Base-by-base conservation (phyloP, 257 asterid genomes). In the Nyctanthes arbortristis region DNA sequence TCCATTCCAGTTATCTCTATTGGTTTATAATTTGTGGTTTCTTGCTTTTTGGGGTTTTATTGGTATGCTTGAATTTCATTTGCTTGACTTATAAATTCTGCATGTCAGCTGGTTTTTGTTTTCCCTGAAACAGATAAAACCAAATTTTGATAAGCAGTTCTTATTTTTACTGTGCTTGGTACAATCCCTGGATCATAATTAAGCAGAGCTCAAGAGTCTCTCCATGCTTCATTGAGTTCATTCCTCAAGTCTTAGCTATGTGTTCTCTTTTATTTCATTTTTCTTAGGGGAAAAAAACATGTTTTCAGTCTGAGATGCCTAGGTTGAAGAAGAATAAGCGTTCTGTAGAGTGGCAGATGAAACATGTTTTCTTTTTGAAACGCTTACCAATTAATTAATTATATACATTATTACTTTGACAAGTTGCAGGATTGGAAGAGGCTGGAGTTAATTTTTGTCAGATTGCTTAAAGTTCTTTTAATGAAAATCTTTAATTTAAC, bases 21-120 rank as follows among this genome's bases (percentile, higher is more conserved):
- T 34, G 29, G 3, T 55, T 34, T 52, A 34, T 35, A 25, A 20
- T n/a, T 59, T 52, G 25, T 40, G 32, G 16, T 43, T 29, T 5
- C 16, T 49, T 54, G 20, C 35, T 25, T 43, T 56, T 76, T 59
- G 57, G 16, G 1, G 32, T 66, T 20, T 20, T 16, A 20, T n/a
- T 52, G 20, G 61, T 64, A 37, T 55, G 39, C 37, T 45, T 68
- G 79, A 66, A 29, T 63, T 57, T 73, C 64, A 30, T 47, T 66
- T 72, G 7, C 70, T 32, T 33, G 22, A 60, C 29, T 63, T 75
- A 35, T 75, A 61, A 74, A 66, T 55, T 75, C 39, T 59, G 20
- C 1, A 16, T 43, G 47, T 47, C 43, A 62, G 77, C 77, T 60
- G 69, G 37, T 5, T 24, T 66, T 73, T 36, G 33, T 34, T 56